Evolutionary conservation across 805 yeast genomes (phyloP).

Genomic region (Schwanniomyces occidentalis): DNA sequence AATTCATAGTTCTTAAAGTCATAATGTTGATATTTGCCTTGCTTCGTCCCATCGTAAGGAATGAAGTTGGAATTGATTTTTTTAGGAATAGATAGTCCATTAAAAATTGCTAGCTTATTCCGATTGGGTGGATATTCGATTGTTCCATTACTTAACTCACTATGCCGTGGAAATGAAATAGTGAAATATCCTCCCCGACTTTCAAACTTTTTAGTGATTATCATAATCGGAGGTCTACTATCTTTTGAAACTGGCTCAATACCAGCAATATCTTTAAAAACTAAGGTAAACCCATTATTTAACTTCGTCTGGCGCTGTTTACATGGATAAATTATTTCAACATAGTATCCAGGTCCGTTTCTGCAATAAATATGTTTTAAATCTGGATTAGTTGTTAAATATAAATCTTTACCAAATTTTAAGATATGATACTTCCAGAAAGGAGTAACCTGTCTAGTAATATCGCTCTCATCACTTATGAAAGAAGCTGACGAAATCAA

Average conservation of each 20-base stretch:
- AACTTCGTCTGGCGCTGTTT: constrained; percentile 1
- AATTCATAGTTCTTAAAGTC: constrained; percentile 28
- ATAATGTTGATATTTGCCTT: constrained; percentile 2
- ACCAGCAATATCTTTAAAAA: constrained; percentile 24
- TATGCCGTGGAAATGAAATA: constrained; percentile 20
- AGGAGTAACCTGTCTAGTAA: constrained; percentile 16
- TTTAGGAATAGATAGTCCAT: constrained; percentile 26
- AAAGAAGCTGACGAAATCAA: neutral
- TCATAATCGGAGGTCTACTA: constrained; percentile 25
- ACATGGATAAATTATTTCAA: constrained; percentile 37
- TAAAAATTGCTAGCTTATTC: constrained; percentile 15
- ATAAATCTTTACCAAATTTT: constrained; percentile 53
- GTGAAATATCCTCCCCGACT: constrained; percentile 31
- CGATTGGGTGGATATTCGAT: constrained; percentile 8
- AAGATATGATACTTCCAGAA: constrained; percentile 68
- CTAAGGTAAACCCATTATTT: constrained; percentile 23
- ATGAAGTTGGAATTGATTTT: constrained; percentile 20
- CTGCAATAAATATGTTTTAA: constrained; percentile 57
- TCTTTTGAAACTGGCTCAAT: constrained; percentile 12
- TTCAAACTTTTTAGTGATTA: constrained; percentile 22
- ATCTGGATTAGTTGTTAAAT: constrained; percentile 69
- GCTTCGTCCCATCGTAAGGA: constrained; percentile 17
- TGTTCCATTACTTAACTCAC: constrained; percentile 9
- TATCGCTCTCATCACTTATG: no score
- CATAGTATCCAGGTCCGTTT: constrained; percentile 62